Evolutionary conservation across 352 stramenopile genomes (phyloP).

Genomic region (Globisporangium takayamanum): DNA sequence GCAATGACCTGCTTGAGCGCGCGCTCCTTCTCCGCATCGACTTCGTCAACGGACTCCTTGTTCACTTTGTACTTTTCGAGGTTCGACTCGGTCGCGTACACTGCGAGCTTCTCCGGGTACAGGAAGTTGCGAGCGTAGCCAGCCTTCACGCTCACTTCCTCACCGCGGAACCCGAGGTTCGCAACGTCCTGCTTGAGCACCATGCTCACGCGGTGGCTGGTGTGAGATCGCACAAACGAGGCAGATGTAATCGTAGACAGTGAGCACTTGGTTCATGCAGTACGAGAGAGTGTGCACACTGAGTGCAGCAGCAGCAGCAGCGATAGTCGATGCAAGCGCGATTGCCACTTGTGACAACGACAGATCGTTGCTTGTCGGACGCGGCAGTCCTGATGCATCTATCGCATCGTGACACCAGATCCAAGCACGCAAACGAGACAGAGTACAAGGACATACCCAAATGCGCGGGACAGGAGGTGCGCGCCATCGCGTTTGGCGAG

Average conservation of each 20-base stretch:
- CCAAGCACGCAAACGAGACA: not conserved
- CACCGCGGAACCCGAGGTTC: constrained; percentile 84
- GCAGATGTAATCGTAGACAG: not conserved
- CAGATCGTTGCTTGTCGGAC: not conserved
- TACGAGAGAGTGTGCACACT: not conserved
- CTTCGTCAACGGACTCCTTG: constrained; percentile 22
- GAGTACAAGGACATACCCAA: constrained; percentile 38
- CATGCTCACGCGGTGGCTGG: constrained; percentile 78
- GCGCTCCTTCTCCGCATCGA: constrained; percentile 14
- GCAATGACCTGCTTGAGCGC: constrained; percentile 53
- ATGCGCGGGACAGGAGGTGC: constrained; percentile 41
- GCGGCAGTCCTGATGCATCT: not conserved
- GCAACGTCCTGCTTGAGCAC: constrained; percentile 81
- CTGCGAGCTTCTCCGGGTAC: constrained; percentile 90
- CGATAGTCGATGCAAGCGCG: no score
- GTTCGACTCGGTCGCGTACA: constrained; percentile 92
- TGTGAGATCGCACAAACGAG: not conserved
- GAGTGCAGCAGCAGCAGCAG: not conserved
- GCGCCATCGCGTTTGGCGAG: constrained; percentile 33
- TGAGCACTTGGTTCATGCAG: not conserved
- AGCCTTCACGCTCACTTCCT: constrained; percentile 90
- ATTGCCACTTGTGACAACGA: no score
- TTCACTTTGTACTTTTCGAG: constrained; percentile 79
- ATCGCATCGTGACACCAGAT: not conserved
- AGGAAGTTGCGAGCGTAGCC: constrained; percentile 93